A percentile compares a stretch with the other conserved stretches of the same genome.
These are phyloP conservation scores for Ambrosiella beaveri DNA, from an alignment of 2,329 filamentous ascomycete species.

Conservation along the genomic window DNA sequence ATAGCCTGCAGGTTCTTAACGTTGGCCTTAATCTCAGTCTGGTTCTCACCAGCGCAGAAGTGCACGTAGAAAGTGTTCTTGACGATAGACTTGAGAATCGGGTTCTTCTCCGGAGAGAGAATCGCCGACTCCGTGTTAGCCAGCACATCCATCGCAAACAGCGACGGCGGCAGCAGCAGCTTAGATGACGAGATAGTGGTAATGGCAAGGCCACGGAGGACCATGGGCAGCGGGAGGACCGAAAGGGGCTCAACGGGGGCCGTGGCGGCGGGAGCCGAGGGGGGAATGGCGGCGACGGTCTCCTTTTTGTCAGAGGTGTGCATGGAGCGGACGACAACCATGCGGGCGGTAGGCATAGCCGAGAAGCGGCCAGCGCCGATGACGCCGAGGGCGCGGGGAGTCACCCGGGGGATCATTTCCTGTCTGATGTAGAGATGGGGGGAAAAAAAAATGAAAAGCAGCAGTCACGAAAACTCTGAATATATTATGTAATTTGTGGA, in stretches of 20 bases:
- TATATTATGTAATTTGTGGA: not conserved
- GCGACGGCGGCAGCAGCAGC: slow-evolving; percentile 50
- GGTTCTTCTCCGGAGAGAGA: slow-evolving; percentile 60
- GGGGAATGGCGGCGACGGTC: slow-evolving; percentile 5
- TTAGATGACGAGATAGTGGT: slow-evolving; percentile 54
- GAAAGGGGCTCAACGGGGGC: slow-evolving; percentile 33
- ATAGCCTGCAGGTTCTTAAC: slow-evolving; percentile 50
- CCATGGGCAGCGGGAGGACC: slow-evolving; percentile 45
- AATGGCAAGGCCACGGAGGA: slow-evolving; percentile 53
- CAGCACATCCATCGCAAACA: slow-evolving; percentile 49
- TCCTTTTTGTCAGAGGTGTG: slow-evolving; percentile 9
- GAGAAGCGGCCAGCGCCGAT: not conserved
- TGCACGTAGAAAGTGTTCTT: slow-evolving; percentile 79
- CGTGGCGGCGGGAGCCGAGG: not conserved
- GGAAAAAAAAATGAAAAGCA: not conserved
- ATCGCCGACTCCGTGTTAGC: slow-evolving; percentile 50
- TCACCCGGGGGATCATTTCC: not conserved
- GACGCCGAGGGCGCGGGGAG: not conserved
- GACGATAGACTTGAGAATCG: slow-evolving; percentile 48
- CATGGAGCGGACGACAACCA: slow-evolving; percentile 4
- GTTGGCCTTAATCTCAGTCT: slow-evolving; percentile 47
- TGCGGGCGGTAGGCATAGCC: not conserved
- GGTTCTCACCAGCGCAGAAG: slow-evolving; percentile 72
- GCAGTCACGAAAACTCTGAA: too few species aligned
- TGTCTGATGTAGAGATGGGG: not conserved